A percentile compares a stretch with the other conserved stretches of the same genome.
These are phyloP conservation scores for Pelargonium citronellum DNA, from an alignment of 441 rosid species.

Conservation along the genomic window DNA sequence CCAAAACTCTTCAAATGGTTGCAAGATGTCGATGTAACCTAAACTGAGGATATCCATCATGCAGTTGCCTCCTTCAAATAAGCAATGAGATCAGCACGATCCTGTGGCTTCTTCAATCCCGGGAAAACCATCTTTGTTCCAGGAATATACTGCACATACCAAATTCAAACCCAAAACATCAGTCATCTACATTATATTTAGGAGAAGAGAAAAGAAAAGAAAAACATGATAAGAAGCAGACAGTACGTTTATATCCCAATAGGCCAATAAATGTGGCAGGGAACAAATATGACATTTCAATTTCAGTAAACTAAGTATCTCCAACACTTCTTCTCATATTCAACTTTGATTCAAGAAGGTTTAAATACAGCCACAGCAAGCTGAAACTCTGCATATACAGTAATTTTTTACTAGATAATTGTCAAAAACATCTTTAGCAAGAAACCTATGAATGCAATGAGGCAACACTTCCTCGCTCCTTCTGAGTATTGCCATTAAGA, in stretches of 20 bases:
- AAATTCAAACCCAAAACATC: not conserved
- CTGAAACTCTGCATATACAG: too few relatives aligned
- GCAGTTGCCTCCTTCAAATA: slow-evolving; percentile 20
- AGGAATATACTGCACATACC: slow-evolving; percentile 21
- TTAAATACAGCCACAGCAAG: too few relatives aligned
- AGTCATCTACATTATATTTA: not conserved
- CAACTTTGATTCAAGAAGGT: too few relatives aligned
- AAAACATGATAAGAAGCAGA: too few relatives aligned
- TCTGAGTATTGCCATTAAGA: not conserved
- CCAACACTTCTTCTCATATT: too few relatives aligned
- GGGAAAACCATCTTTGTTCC: slow-evolving; percentile 28
- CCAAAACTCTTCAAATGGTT: not conserved
- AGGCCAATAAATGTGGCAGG: too few relatives aligned
- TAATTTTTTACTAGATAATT: too few relatives aligned
- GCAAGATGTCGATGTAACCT: not conserved
- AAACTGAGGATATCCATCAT: not conserved
- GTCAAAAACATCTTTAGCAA: too few relatives aligned
- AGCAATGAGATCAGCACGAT: slow-evolving; percentile 21
- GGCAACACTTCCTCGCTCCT: not conserved
- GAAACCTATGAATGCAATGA: not conserved
- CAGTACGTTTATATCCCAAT: too few relatives aligned
- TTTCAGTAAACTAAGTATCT: too few relatives aligned
- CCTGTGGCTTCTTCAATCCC: slow-evolving; percentile 26
- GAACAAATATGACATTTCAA: too few relatives aligned
- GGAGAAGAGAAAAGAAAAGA: too few relatives aligned